Base-by-base conservation (phyloP, 2,329 filamentous ascomycete species). In the Teratosphaeria nubilosa region DNA sequence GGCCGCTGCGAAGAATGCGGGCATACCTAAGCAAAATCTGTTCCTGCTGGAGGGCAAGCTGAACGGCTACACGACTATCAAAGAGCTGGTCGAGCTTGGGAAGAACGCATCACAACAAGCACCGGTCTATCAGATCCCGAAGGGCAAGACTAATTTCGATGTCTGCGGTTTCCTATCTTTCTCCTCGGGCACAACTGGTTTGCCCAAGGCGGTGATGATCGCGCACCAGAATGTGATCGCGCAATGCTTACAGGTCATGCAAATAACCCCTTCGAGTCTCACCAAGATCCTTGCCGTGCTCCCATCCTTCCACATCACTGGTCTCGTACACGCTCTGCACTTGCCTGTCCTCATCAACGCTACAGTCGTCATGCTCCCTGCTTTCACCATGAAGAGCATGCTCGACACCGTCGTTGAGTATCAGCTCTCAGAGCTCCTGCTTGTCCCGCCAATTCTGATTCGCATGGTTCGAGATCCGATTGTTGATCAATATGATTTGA, bases 341-440 rank as follows among this genome's bases (percentile, higher is more conserved):
- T 74, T 87, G 0, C 84, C 85, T 0, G 70, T 86, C 30, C 69
- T 83, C 9, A 73, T 86, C 50, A 86, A 87, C 66, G 82, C 82
- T n/a, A 79, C 86, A 64, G 83, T 87, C 31, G 78, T 83, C 67
- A 85, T 87, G 77, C 76, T 87, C 1, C 81, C 83, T 0, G 70
- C 76, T 5, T 88, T 87, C 71, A 83, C 78, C n/a, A 83, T 86
- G 78, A 73, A 78, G 37, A 68, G 70, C 24, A 82, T 85, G 78
- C 78, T 86, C 10, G 64, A 75, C 32, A 75, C 80, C 0, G 75
- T 84, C 14, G 72, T 74, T 48, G 70, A 79, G 51, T 78, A 83
- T 72, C 73, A 78, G 60, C 77, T 85, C 60, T 70, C 70, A 3
- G 82, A 86, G 64, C 70, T 85, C 2, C 75, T 83, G 20, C 74